These are phyloP conservation scores for Chaetothyriales sp. DNA, from an alignment of 2,329 filamentous ascomycete species.

Conservation along the genomic window DNA sequence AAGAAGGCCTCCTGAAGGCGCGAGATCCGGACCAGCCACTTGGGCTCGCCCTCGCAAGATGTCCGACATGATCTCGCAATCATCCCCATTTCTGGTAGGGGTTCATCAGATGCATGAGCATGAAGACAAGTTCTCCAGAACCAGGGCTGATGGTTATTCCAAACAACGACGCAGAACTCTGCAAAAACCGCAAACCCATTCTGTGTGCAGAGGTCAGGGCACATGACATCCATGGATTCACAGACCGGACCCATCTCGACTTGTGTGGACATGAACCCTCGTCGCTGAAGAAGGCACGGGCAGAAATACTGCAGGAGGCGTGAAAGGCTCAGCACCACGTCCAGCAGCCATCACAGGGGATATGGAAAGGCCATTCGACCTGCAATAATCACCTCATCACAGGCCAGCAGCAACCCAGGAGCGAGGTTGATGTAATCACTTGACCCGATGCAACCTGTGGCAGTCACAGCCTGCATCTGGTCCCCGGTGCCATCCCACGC, in stretches of 20 bases:
- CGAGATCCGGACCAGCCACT: neutral
- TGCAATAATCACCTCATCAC: conserved; percentile 12
- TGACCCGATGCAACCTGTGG: neutral
- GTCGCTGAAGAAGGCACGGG: neutral
- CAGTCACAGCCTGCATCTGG: no score
- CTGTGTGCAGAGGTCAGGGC: conserved; percentile 1
- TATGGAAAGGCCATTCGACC: conserved; percentile 1
- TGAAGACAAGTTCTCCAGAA: conserved; percentile 6
- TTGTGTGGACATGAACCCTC: conserved; percentile 2
- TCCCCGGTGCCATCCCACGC: neutral
- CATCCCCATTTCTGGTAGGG: conserved; percentile 24
- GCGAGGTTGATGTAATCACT: conserved; percentile 1
- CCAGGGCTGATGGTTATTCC: neutral
- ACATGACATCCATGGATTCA: conserved; percentile 11
- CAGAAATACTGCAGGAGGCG: neutral
- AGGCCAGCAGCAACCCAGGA: conserved; percentile 9
- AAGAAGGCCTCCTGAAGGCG: neutral
- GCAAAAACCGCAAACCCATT: neutral
- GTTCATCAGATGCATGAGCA: conserved; percentile 23
- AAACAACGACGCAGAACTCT: neutral
- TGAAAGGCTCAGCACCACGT: neutral
- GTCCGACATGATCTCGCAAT: conserved; percentile 6
- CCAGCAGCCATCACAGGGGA: neutral
- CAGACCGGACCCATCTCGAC: conserved; percentile 3
- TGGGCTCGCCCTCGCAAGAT: conserved; percentile 2